Conservation (phyloP, 805 yeast genomes). For the Helenozyma rhizophorensis region DNA sequence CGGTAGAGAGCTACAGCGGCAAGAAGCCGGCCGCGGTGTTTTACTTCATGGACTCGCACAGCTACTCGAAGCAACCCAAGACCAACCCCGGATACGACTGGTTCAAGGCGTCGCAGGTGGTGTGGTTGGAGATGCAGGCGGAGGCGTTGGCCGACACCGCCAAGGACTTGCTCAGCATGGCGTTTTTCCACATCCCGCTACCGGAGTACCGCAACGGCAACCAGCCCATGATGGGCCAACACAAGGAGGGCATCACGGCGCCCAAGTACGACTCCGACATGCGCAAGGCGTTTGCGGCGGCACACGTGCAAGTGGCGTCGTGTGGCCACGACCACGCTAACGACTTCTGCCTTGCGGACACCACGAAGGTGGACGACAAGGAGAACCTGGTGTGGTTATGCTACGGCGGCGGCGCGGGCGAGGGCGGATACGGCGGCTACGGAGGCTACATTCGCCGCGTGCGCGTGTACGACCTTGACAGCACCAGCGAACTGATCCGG, state of each 20-base stretch:
- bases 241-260: constrained; percentile 73
- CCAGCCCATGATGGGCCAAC: constrained; percentile 53
- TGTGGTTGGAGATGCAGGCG: constrained; percentile 40
- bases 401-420: constrained; percentile 91
- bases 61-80: constrained; percentile 64
- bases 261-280: constrained; percentile 70
- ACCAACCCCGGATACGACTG: constrained; percentile 79
- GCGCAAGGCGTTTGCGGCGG: constrained; percentile 48
- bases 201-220: constrained; percentile 67
- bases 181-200: constrained; percentile 91
- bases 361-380: constrained; percentile 21
- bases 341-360: constrained; percentile 75
- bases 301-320: constrained; percentile 69
- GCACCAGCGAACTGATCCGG: constrained; percentile 39
- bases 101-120: constrained; percentile 67
- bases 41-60: constrained; percentile 83
- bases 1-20: constrained; percentile 39
- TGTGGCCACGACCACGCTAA: constrained; percentile 97
- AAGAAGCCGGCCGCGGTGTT: constrained; percentile 48
- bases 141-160: constrained; percentile 22
- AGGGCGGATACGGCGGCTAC: constrained; percentile 95
- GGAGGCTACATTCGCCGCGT: constrained; percentile 81
- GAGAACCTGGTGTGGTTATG: constrained; percentile 68
- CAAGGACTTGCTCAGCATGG: constrained; percentile 61
- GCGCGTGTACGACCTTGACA: constrained; percentile 66